phyloP scores from a whole-genome alignment of 352 stramenopile genomes.

The Phytophthora litchii region DNA sequence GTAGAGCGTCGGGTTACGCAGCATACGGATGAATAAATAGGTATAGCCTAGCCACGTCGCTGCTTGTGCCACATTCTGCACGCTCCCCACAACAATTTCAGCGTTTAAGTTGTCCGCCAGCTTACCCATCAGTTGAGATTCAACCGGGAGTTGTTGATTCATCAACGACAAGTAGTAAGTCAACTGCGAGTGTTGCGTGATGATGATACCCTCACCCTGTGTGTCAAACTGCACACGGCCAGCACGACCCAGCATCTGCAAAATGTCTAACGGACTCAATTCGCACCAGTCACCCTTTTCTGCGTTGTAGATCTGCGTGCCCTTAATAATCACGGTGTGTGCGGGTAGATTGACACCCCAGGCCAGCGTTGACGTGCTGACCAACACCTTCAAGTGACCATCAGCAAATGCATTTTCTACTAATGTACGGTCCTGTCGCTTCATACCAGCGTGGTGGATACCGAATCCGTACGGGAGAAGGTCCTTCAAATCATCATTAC shows the following conservation, averaged over 20 bases:
- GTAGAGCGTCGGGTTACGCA: constrained; percentile 97
- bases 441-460: constrained; percentile 99
- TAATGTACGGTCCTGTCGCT: constrained; percentile 95
- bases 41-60: constrained; percentile 99
- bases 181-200: constrained; percentile 98
- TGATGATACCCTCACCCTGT: constrained; percentile 98
- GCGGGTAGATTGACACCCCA: constrained; percentile 99
- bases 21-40: constrained; percentile 99
- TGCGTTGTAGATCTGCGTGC: constrained; percentile 99
- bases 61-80: constrained; percentile 95
- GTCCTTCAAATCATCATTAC: constrained; percentile 98
- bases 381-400: constrained; percentile 97
- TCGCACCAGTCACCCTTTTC: constrained; percentile 98
- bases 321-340: constrained; percentile 99
- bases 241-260: constrained; percentile 99
- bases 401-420: constrained; percentile 99
- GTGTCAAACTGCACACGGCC: constrained; percentile 99
- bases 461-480: constrained; percentile 98
- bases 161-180: constrained; percentile 99
- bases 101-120: constrained; percentile 99
- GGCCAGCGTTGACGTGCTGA: constrained; percentile 98
- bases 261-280: constrained; percentile 97
- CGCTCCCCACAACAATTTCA: constrained; percentile 97
- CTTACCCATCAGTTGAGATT: constrained; percentile 97
- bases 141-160: constrained; percentile 99